phyloP scores from a whole-genome alignment of 495 filamentous ascomycete genomes.

The Terfezia claveryi region DNA sequence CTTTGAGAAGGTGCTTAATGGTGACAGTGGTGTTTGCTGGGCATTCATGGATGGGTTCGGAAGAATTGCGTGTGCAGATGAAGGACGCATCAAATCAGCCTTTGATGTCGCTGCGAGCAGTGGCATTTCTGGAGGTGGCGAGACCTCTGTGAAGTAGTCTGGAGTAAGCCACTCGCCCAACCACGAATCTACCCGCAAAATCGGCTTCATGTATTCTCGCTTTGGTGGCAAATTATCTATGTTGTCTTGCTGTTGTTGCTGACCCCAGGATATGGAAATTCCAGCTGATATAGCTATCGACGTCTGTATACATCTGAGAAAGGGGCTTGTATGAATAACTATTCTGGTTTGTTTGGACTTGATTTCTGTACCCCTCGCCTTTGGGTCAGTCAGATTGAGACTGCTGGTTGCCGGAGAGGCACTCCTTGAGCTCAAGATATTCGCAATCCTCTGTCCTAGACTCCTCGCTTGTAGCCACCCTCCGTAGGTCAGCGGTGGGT shows the following conservation, averaged over 20 bases:
- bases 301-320: constrained; percentile 79
- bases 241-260: constrained; percentile 4
- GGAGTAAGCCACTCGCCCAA: constrained; percentile 89
- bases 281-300: constrained; percentile 76
- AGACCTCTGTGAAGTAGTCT: constrained; percentile 81
- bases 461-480: constrained; percentile 73
- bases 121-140: constrained; percentile 61
- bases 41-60: not conserved
- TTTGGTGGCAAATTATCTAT: not conserved
- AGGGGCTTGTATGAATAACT: constrained; percentile 80
- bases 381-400: constrained; percentile 5
- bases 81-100: constrained; percentile 36
- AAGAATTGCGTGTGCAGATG: constrained; percentile 13
- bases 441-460: constrained; percentile 57
- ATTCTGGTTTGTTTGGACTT: constrained; percentile 46
- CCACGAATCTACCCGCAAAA: constrained; percentile 70
- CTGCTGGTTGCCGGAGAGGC: constrained; percentile 1
- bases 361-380: constrained; percentile 6
- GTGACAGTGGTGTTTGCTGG: constrained; percentile 4
- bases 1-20: constrained; percentile 1
- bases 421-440: constrained; percentile 35
- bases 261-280: constrained; percentile 28
- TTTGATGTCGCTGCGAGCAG: constrained; percentile 77
- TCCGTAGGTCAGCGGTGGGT: constrained; percentile 83
- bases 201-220: constrained; percentile 26